phyloP scores from a whole-genome alignment of 2,329 filamentous ascomycete species.

The Raffaelea albimanens region DNA sequence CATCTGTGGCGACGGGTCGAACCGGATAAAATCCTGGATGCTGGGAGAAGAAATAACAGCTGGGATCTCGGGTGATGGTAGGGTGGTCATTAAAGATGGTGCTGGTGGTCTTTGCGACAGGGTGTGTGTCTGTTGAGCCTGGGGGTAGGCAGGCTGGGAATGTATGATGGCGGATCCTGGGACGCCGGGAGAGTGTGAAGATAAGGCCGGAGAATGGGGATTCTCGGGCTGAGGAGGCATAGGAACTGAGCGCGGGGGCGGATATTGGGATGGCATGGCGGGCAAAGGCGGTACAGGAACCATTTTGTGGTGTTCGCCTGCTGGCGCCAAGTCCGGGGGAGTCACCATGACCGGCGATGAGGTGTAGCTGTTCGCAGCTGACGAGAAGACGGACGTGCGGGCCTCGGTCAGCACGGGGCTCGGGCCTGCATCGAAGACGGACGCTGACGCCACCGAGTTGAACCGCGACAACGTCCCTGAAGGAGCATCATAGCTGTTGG shows the following conservation, averaged over 20 bases:
- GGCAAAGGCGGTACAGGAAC: not conserved
- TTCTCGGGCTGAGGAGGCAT: not conserved
- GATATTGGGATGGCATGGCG: not conserved
- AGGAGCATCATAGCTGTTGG: conserved; percentile 2
- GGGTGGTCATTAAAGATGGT: not conserved
- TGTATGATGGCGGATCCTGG: too few species aligned
- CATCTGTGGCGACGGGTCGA: conserved; percentile 10
- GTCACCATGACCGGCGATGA: conserved; percentile 8
- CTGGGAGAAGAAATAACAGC: conserved; percentile 2
- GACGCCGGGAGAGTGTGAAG: not conserved
- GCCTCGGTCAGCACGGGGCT: conserved; percentile 10
- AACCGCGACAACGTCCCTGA: conserved; percentile 9
- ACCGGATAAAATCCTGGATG: conserved; percentile 13
- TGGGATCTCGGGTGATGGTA: not conserved
- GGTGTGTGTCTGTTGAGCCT: not conserved
- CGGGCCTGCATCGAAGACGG: conserved; percentile 3
- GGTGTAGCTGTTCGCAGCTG: conserved; percentile 8
- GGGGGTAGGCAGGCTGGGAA: not conserved
- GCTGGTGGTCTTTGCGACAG: not conserved
- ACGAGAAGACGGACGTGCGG: conserved; percentile 10
- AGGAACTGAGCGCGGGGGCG: not conserved
- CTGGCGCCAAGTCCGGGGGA: not conserved
- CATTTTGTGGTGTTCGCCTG: not conserved
- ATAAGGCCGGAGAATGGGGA: not conserved
- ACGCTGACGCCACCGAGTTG: conserved; percentile 9